Evolutionary conservation across 2,329 filamentous ascomycete genomes (phyloP).

Genomic region (Spiromastix sp.): DNA sequence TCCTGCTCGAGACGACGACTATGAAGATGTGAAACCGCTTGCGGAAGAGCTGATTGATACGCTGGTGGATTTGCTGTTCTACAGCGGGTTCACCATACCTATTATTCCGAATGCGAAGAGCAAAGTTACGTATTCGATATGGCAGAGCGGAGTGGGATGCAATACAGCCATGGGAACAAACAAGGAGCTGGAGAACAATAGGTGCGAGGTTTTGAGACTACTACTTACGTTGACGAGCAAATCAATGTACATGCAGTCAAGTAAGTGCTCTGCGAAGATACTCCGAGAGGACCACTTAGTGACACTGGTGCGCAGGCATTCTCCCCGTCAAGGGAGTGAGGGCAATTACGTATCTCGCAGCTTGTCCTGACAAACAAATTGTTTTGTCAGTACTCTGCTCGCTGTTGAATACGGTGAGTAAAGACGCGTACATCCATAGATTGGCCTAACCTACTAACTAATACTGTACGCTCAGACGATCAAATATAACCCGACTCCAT

Average conservation of each 20-base stretch:
- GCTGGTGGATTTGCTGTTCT: constrained; percentile 81
- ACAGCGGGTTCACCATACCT: constrained; percentile 77
- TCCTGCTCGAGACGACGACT: constrained; percentile 48
- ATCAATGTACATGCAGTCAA: constrained; percentile 85
- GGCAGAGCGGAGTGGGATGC: constrained; percentile 96
- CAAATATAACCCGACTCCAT: constrained; percentile 90
- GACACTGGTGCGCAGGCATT: constrained; percentile 33
- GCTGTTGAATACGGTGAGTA: constrained; percentile 75
- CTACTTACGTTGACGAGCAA: constrained; percentile 79
- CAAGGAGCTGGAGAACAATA: constrained; percentile 86
- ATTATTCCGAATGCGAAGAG: constrained; percentile 57
- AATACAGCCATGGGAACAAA: constrained; percentile 80
- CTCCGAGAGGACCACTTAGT: constrained; percentile 7
- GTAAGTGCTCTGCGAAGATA: constrained; percentile 26
- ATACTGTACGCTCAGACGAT: constrained; percentile 51
- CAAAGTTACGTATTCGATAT: constrained; percentile 88
- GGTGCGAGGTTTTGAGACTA: constrained; percentile 78
- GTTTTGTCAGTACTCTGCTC: constrained; percentile 88
- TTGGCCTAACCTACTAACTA: constrained; percentile 6
- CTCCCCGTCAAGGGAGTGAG: constrained; percentile 75
- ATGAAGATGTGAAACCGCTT: constrained; percentile 73
- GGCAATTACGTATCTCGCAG: constrained; percentile 79
- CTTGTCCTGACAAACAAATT: constrained; percentile 79
- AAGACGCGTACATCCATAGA: not conserved
- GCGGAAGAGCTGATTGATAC: constrained; percentile 90